Percentiles rank a stretch among this genome's conserved stretches.
Evolutionary conservation across 805 yeast genomes (phyloP).

Genomic region (Lachancea nothofagi): DNA sequence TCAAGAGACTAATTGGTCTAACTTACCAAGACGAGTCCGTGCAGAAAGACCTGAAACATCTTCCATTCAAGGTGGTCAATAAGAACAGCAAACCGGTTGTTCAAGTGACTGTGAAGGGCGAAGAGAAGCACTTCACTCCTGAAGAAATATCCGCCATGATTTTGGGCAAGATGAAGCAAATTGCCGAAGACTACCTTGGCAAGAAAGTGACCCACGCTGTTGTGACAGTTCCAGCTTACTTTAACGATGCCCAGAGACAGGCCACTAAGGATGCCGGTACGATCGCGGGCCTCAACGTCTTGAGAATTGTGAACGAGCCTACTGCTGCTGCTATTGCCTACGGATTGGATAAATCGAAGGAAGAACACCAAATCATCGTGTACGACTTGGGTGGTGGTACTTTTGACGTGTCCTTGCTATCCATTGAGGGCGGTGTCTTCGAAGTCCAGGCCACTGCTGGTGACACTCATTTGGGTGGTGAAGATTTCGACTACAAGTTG

Average conservation of each 20-base stretch:
- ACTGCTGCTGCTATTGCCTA: conserved; percentile 98
- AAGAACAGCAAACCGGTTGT: conserved; percentile 79
- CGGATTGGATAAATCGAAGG: conserved; percentile 78
- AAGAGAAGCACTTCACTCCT: conserved; percentile 73
- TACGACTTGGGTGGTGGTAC: conserved; percentile 98
- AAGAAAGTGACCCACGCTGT: conserved; percentile 81
- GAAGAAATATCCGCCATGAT: conserved; percentile 94
- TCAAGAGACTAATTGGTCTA: conserved; percentile 87
- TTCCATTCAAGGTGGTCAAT: conserved; percentile 69
- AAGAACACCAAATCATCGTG: conserved; percentile 84
- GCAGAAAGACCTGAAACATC: conserved; percentile 74
- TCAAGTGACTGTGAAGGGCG: conserved; percentile 68
- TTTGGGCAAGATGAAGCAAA: conserved; percentile 84
- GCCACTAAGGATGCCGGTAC: conserved; percentile 93
- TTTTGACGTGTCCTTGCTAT: conserved; percentile 81
- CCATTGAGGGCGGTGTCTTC: conserved; percentile 87
- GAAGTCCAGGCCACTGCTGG: conserved; percentile 93
- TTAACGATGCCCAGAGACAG: conserved; percentile 91
- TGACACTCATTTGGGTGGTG: conserved; percentile 97
- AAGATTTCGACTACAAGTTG: conserved; percentile 87
- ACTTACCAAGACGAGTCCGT: conserved; percentile 72
- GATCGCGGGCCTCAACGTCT: conserved; percentile 82
- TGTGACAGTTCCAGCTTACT: conserved; percentile 89
- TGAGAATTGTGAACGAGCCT: conserved; percentile 89
- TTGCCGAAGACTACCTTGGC: conserved; percentile 89